Evolutionary conservation across 2,329 filamentous ascomycete species (phyloP).

Genomic region (Fonsecaea pugnacius): DNA sequence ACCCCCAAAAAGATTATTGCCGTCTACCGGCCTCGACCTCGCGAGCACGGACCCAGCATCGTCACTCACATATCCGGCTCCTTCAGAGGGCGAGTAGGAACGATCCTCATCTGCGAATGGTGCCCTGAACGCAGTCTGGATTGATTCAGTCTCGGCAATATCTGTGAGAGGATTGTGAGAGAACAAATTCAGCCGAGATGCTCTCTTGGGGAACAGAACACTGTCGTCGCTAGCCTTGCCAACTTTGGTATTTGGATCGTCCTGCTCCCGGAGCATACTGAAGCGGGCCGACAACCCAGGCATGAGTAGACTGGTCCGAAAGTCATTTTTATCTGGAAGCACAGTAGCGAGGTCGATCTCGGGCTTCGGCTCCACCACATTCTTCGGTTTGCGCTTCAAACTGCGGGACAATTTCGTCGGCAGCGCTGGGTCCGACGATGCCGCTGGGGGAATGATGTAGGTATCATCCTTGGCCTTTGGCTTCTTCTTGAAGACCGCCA

Average conservation of each 20-base stretch:
- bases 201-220: constrained; percentile 79
- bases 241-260: constrained; percentile 84
- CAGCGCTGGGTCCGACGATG: constrained; percentile 17
- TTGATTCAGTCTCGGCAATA: constrained; percentile 88
- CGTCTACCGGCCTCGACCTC: constrained; percentile 78
- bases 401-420: constrained; percentile 33
- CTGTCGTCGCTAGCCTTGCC: constrained; percentile 96
- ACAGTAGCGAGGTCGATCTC: constrained; percentile 74
- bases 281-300: constrained; percentile 92
- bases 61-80: constrained; percentile 66
- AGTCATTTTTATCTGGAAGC: constrained; percentile 82
- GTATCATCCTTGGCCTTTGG: constrained; percentile 36
- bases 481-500: constrained; percentile 38
- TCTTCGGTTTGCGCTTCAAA: constrained; percentile 57
- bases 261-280: constrained; percentile 94
- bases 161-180: constrained; percentile 71
- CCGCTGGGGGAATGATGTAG: constrained; percentile 29
- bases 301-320: constrained; percentile 95
- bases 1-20: constrained; percentile 91
- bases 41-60: constrained; percentile 79
- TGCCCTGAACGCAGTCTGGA: constrained; percentile 65
- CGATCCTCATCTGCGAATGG: constrained; percentile 64
- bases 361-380: constrained; percentile 54
- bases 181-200: constrained; percentile 76
- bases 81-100: constrained; percentile 67